phyloP scores from a whole-genome alignment of 2,329 filamentous ascomycete species.

The Neofusicoccum parvum region DNA sequence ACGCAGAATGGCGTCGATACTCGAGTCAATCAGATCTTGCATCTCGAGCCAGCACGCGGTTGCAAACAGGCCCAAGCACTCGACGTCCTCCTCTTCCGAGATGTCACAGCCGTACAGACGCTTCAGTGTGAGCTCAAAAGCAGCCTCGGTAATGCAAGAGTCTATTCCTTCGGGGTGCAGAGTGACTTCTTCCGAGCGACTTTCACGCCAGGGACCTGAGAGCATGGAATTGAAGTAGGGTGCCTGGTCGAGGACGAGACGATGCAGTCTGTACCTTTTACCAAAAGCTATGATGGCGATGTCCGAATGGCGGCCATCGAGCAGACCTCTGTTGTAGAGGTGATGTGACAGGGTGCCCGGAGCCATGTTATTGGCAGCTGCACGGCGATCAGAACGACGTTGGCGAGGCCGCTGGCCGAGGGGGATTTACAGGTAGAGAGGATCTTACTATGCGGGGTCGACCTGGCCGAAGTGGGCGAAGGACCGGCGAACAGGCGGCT shows the following conservation, averaged over 20 bases:
- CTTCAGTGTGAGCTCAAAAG: conserved; percentile 58
- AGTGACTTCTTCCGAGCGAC: conserved; percentile 53
- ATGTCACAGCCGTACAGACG: conserved; percentile 56
- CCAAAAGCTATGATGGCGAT: conserved; percentile 57
- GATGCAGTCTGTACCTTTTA: conserved; percentile 55
- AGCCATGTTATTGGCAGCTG: conserved; percentile 29
- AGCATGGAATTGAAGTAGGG: conserved; percentile 59
- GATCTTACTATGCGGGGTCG: conserved; percentile 44
- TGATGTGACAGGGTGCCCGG: conserved; percentile 52
- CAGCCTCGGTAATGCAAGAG: conserved; percentile 53
- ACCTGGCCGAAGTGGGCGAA: conserved; percentile 41
- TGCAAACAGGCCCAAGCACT: conserved; percentile 58
- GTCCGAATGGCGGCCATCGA: conserved; percentile 56
- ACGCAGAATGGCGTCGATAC: conserved; percentile 57
- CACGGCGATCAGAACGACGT: conserved; percentile 3
- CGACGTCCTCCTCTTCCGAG: conserved; percentile 51
- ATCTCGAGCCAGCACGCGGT: conserved; percentile 62
- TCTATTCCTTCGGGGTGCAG: conserved; percentile 58
- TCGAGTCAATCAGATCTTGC: conserved; percentile 56
- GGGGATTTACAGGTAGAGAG: conserved; percentile 33
- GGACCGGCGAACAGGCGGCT: conserved; percentile 49
- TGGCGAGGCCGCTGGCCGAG: not conserved
- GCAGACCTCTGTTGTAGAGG: conserved; percentile 54
- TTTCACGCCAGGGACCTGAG: conserved; percentile 59
- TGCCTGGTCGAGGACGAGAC: conserved; percentile 57